Conservation (phyloP, 352 stramenopile genomes). For the Saprolegnia diclina region DNA sequence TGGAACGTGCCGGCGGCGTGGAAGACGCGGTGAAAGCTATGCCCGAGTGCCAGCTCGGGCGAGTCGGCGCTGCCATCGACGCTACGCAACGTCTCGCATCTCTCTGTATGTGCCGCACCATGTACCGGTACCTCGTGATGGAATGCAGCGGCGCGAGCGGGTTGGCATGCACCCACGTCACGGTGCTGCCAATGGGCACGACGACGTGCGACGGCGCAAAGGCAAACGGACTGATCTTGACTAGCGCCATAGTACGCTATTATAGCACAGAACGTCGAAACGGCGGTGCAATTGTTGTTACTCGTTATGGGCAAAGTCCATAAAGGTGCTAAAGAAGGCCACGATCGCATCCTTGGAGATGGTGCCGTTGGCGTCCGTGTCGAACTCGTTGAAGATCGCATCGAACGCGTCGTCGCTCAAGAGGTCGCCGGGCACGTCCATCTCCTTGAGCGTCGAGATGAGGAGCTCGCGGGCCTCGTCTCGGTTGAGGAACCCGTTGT, state of each 20-base stretch:
- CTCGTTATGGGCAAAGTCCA: constrained; percentile 10
- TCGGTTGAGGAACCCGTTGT: constrained; percentile 13
- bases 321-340: constrained; percentile 24
- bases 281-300: not conserved
- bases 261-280: too few species aligned
- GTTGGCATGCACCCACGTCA: constrained; percentile 21
- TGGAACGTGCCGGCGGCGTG: not conserved
- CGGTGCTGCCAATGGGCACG: not conserved
- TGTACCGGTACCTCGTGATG: constrained; percentile 18
- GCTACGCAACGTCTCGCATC: not conserved
- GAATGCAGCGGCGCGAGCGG: not conserved
- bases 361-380: constrained; percentile 9
- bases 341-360: constrained; percentile 18
- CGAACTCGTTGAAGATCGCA: constrained; percentile 14
- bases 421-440: constrained; percentile 17
- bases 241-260: too few species aligned
- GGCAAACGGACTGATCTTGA: constrained; percentile 7
- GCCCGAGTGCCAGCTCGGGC: not conserved
- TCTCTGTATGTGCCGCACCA: too few species aligned
- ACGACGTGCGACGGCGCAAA: not conserved
- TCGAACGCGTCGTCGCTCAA: constrained; percentile 7
- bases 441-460: constrained; percentile 6
- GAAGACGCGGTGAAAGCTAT: not conserved
- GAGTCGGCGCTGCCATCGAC: constrained; percentile 2
- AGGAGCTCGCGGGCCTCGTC: constrained; percentile 16